Evolutionary conservation across 2,329 filamentous ascomycete genomes (phyloP).

Genomic region (Clonostachys rhizophaga): DNA sequence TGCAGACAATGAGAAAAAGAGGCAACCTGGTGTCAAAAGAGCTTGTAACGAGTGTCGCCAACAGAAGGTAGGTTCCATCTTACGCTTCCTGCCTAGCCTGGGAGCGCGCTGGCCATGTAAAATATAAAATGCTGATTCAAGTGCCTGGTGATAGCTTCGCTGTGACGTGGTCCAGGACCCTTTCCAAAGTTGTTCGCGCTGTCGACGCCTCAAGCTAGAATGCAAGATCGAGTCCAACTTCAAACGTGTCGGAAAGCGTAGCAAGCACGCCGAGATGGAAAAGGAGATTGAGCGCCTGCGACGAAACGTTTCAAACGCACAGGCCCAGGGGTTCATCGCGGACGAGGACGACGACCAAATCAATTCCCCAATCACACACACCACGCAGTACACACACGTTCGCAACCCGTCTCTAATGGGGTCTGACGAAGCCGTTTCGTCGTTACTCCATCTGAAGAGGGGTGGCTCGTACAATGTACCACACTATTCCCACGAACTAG

Average conservation of each 20-base stretch:
- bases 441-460: slow-evolving; percentile 61
- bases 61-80: slow-evolving; percentile 63
- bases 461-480: slow-evolving; percentile 57
- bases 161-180: slow-evolving; percentile 82
- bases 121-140: too few relatives aligned
- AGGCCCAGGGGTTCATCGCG: slow-evolving; percentile 50
- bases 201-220: slow-evolving; percentile 72
- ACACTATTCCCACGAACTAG: slow-evolving; percentile 56
- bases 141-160: slow-evolving; percentile 51
- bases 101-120: slow-evolving; percentile 4
- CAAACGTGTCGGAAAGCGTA: slow-evolving; percentile 78
- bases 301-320: slow-evolving; percentile 55
- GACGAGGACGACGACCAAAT: slow-evolving; percentile 51
- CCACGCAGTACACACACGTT: slow-evolving; percentile 51
- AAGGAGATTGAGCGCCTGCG: slow-evolving; percentile 70
- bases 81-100: slow-evolving; percentile 1
- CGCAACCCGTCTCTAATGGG: slow-evolving; percentile 62
- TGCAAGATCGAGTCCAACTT: slow-evolving; percentile 89
- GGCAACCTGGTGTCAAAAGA: slow-evolving; percentile 68
- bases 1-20: slow-evolving; percentile 53
- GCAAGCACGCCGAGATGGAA: slow-evolving; percentile 82
- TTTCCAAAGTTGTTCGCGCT: slow-evolving; percentile 72
- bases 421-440: slow-evolving; percentile 65
- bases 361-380: slow-evolving; percentile 50
- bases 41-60: slow-evolving; percentile 83